A percentile compares a stretch with the other conserved stretches of the same genome.
Conservation (phyloP, 2,329 filamentous ascomycete genomes). For the Scleromitrula shiraiana region DNA sequence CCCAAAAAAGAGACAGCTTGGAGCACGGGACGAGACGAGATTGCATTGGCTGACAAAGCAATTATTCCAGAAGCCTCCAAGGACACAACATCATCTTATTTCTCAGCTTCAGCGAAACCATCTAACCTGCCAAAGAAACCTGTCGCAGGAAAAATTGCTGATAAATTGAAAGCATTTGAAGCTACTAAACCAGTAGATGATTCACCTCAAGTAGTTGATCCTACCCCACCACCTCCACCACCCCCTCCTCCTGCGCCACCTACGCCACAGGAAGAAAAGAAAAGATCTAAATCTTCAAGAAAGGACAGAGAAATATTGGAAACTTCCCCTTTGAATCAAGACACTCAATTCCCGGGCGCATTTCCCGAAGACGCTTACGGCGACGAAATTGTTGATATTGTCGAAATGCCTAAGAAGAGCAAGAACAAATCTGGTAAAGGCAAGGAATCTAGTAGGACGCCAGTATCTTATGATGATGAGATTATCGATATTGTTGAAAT, state of each 20-base stretch:
- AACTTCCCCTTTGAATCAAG: neutral
- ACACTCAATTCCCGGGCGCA: slow-evolving; percentile 1
- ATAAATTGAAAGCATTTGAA: slow-evolving; percentile 51
- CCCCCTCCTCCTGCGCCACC: slow-evolving; percentile 34
- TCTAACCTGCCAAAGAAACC: slow-evolving; percentile 39
- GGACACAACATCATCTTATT: slow-evolving; percentile 34
- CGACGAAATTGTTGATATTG: slow-evolving; percentile 3
- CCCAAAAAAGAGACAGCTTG: slow-evolving; percentile 33
- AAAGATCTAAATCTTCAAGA: slow-evolving; percentile 1
- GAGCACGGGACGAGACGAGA: slow-evolving; percentile 33
- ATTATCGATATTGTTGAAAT: slow-evolving; percentile 16
- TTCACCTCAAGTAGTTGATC: slow-evolving; percentile 11
- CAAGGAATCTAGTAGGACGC: neutral
- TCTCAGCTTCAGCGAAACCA: slow-evolving; percentile 31
- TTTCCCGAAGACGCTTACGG: neutral
- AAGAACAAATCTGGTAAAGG: slow-evolving; percentile 17
- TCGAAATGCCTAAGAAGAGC: slow-evolving; percentile 23
- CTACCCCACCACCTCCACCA: slow-evolving; percentile 25
- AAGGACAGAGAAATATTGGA: slow-evolving; percentile 1
- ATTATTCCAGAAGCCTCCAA: slow-evolving; percentile 40
- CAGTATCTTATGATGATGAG: neutral
- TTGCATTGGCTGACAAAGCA: slow-evolving; percentile 44
- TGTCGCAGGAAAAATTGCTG: slow-evolving; percentile 44
- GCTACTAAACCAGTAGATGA: slow-evolving; percentile 29
- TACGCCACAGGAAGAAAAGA: slow-evolving; percentile 23